Conservation (phyloP, 345 rosid species). For the sweet orange (Citrus sinensis) region DNA sequence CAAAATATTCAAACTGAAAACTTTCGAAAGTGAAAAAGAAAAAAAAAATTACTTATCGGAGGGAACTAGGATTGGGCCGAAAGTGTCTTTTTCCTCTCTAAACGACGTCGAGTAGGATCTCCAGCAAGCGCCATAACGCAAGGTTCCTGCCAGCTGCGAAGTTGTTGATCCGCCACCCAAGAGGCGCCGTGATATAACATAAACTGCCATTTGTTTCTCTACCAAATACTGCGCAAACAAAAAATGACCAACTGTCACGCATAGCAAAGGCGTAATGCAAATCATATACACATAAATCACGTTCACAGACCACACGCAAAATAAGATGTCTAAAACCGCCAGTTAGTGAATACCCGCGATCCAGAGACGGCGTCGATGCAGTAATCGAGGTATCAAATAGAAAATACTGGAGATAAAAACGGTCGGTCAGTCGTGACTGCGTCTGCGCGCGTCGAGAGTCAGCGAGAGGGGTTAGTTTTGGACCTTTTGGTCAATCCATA, state of each 20-base stretch:
- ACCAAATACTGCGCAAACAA: conserved; percentile 1
- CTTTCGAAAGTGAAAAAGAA: background rate
- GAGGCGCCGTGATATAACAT: conserved; percentile 56
- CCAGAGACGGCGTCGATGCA: background rate
- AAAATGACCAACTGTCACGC: background rate
- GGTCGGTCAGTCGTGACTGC: background rate
- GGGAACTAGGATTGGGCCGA: conserved; percentile 90
- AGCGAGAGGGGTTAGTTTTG: background rate
- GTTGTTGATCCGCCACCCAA: conserved; percentile 36
- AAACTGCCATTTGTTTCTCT: conserved; percentile 50
- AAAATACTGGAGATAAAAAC: too few species aligned
- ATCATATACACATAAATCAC: background rate
- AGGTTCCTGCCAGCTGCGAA: conserved; percentile 26
- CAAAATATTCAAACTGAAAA: background rate
- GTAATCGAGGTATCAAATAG: background rate
- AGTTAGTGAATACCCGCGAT: background rate
- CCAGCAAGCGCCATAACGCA: conserved; percentile 45
- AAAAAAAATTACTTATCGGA: conserved; percentile 56
- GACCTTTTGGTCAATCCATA: background rate
- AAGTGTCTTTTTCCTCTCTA: conserved; percentile 88
- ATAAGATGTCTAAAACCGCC: background rate
- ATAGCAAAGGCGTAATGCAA: background rate
- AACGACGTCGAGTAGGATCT: conserved; percentile 62
- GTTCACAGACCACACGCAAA: too few species aligned
- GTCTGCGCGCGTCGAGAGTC: too few species aligned